These are phyloP conservation scores for Phycomyces nitens DNA, from an alignment of 192 early-diverging fungal genomes.

Conservation along the genomic window DNA sequence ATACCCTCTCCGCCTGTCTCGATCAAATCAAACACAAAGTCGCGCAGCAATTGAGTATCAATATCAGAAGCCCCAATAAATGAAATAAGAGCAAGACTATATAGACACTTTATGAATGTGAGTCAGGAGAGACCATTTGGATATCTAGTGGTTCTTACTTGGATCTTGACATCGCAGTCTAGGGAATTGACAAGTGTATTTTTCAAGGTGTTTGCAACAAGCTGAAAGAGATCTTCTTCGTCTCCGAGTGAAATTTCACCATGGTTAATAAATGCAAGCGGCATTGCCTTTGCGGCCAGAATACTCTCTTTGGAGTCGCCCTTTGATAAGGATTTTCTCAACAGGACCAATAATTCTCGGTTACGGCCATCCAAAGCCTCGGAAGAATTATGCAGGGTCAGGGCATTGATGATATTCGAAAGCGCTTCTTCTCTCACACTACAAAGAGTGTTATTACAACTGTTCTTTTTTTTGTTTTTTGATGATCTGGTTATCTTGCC, in stretches of 20 bases:
- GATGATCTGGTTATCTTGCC: conserved; percentile 30
- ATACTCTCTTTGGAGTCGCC: conserved; percentile 35
- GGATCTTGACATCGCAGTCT: conserved; percentile 42
- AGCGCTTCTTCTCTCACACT: conserved; percentile 59
- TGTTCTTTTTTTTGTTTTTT: not conserved
- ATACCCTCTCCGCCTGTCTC: conserved; percentile 28
- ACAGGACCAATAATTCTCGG: conserved; percentile 50
- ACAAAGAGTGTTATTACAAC: not conserved
- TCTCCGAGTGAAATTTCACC: conserved; percentile 36
- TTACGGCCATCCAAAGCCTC: conserved; percentile 47
- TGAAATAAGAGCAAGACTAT: conserved; percentile 23
- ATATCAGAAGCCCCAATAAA: conserved; percentile 32
- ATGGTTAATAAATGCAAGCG: conserved; percentile 47
- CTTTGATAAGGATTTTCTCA: conserved; percentile 52
- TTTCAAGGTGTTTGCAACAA: conserved; percentile 42
- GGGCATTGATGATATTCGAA: conserved; percentile 37
- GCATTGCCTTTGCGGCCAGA: conserved; percentile 43
- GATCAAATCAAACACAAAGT: conserved; percentile 31
- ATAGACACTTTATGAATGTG: conserved; percentile 16
- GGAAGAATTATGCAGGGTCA: conserved; percentile 54
- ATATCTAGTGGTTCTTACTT: conserved; percentile 31
- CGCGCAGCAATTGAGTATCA: conserved; percentile 17
- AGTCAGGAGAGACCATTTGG: not conserved
- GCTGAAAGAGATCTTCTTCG: conserved; percentile 46
- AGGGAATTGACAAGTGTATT: conserved; percentile 43